Evolutionary conservation across 495 filamentous ascomycete genomes (phyloP), one percentile per base, ranked within the genome.

Genomic region (Xylaria flabelliformis): DNA sequence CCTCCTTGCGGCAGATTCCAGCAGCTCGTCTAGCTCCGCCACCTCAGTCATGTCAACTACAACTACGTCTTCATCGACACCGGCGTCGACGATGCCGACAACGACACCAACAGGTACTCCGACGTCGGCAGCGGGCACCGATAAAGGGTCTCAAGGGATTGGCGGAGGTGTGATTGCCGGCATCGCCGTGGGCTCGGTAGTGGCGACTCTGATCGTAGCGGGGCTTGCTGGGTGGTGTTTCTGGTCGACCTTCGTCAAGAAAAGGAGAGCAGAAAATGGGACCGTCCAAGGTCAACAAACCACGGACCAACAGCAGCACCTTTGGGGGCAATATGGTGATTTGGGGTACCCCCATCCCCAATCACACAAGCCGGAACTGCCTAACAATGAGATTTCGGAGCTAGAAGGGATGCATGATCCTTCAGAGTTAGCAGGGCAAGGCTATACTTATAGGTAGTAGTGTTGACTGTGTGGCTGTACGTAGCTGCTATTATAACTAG

Each of bases 311-410:
- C 53, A 8, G 5, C 26, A 56, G 53, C 53, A 29, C 10, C 8
- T 7, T 12, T 19, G 17, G 53, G 53, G 13, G 26, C 53, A 56
- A 56, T 32, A 56, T 56, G 53, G 21, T 32, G 53, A 56, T 29
- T 29, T 24, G 53, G 53, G 21, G 53, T 56, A 56, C 5, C 24
- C 53, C 12, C 24, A 4, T 56, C 17, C 53, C 21, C 53, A 29
- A 56, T 13, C 53, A 56, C 7, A 56, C 24, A 29, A 13, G 24
- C 12, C 17, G 53, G 53, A 56, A 56, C 9, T 56, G 24, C 53
- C 53, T 56, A 56, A 56, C 53, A 56, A 56, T 56, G 53, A 56
- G 26, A 29, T 56, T 56, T 56, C 21, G 24, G 53, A 56, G 53
- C 53, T 56, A 32, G 53, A 56, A 56, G 53, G 53, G 9, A 26